Percentiles rank a stretch among this genome's conserved stretches.
phyloP scores from a whole-genome alignment of 306 rosid genomes.

The Astragalus glycyphyllos region DNA sequence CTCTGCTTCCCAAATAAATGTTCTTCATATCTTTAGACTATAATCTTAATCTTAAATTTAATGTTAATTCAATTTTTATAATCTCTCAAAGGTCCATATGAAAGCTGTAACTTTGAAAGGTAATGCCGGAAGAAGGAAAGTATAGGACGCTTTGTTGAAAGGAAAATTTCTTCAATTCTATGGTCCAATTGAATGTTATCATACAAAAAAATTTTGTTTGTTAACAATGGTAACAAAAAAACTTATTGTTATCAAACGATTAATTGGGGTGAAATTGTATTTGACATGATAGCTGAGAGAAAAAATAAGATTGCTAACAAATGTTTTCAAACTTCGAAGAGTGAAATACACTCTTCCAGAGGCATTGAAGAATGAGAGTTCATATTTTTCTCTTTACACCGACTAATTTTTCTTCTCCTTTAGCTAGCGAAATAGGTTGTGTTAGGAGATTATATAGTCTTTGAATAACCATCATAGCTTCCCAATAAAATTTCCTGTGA shows the following conservation, averaged over 20 bases:
- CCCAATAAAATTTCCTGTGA: not conserved
- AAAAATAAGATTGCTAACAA: not conserved
- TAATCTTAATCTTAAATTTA: slow-evolving; percentile 21
- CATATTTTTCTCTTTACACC: not conserved
- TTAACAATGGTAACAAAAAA: too few species aligned
- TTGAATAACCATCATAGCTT: slow-evolving; percentile 13
- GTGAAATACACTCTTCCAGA: slow-evolving; percentile 2
- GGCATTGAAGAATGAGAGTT: not conserved
- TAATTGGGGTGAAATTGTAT: too few species aligned
- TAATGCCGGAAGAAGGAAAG: not conserved
- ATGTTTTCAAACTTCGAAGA: not conserved
- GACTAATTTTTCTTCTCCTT: slow-evolving; percentile 15
- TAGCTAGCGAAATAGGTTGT: slow-evolving; percentile 6
- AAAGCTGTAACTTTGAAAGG: slow-evolving; percentile 14
- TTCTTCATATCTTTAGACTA: slow-evolving; percentile 11
- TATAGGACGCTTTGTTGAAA: not conserved
- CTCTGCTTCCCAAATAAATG: slow-evolving; percentile 14
- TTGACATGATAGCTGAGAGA: slow-evolving; percentile 18
- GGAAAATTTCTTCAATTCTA: too few species aligned
- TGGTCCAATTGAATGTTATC: too few species aligned
- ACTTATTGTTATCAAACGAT: too few species aligned
- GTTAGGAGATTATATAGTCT: not conserved
- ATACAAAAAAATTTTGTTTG: too few species aligned
- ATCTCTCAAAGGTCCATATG: slow-evolving; percentile 8
- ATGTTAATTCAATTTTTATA: not conserved